Percentiles rank a stretch among this genome's conserved stretches.
These are phyloP conservation scores for Hypoxylon sp. DNA, from an alignment of 2,329 filamentous ascomycete species.

Conservation along the genomic window DNA sequence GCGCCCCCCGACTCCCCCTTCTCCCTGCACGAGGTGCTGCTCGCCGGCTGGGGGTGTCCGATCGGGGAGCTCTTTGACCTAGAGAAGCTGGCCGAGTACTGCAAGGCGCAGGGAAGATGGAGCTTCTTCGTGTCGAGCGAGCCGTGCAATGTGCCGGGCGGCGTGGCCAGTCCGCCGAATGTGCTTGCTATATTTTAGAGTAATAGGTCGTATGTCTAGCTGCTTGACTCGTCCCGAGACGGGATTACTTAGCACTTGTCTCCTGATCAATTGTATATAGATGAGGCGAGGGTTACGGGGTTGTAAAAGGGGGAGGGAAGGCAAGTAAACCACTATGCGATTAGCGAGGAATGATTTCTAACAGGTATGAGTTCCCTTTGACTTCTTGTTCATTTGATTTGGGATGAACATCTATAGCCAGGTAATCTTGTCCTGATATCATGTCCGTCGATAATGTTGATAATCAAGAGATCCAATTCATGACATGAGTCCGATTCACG, in stretches of 20 bases:
- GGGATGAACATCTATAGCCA: background rate
- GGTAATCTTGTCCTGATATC: too few relatives aligned
- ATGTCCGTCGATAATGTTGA: too few relatives aligned
- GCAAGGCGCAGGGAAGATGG: slow-evolving; percentile 55
- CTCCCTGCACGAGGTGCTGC: slow-evolving; percentile 60
- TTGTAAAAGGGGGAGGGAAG: background rate
- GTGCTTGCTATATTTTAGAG: slow-evolving; percentile 55
- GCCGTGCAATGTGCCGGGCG: slow-evolving; percentile 60
- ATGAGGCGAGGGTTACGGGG: background rate
- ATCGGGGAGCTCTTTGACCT: slow-evolving; percentile 66
- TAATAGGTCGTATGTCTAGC: background rate
- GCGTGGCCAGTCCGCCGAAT: slow-evolving; percentile 56
- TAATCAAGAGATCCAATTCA: too few relatives aligned
- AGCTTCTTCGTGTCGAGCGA: slow-evolving; percentile 63
- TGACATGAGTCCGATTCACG: too few relatives aligned
- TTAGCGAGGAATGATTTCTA: background rate
- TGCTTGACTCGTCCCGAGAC: background rate
- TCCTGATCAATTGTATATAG: background rate
- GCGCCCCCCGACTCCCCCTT: slow-evolving; percentile 18
- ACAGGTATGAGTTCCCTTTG: background rate
- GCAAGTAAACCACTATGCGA: background rate
- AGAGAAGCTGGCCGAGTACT: slow-evolving; percentile 59
- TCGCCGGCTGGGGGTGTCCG: slow-evolving; percentile 64
- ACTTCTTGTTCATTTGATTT: background rate
- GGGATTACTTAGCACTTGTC: background rate